Evolutionary conservation across 2,329 filamentous ascomycete species (phyloP), one percentile per base, ranked within the genome.

Genomic region (Coniochaeta sp.): DNA sequence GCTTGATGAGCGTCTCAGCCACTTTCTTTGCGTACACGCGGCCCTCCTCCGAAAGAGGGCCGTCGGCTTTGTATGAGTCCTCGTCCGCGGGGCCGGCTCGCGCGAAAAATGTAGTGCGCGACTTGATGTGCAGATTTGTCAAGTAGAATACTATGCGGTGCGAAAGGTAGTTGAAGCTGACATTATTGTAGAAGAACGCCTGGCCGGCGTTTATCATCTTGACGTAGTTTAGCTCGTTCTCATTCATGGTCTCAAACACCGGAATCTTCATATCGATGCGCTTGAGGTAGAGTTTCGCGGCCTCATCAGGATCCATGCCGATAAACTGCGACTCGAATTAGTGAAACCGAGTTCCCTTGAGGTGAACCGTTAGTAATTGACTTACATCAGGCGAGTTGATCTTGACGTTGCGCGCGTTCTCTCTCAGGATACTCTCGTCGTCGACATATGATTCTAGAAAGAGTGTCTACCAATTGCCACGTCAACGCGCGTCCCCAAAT

Each of bases 141-240:
- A 99, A 85, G 74, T 98, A 99, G 76, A 99, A 99, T 60, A 99
- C 93, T 66, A 99, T 99, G 62, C 95, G 87, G 72, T 99, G 93
- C 0, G 93, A 96, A 34, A 99, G 83, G 71, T 99, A 99, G 67
- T 93, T 93, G 73, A 99, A 98, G 70, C 89, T 93, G 72, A 95
- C 90, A 66, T 98, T 97, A 77, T 99, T 99, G 75, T 98, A 93
- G 67, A 93, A 89, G 70, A 99, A 89, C 66, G 91, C 87, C 70
- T 93, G 87, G 52, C 95, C 95, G 8, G 95, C 95, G 67, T 99
- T 99, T 72, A 98, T 96, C 93, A 99, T 97, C 79, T 96, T 97
- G 77, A 99, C 93, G 76, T 93, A 99, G 72, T 98, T 96, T 64
- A 99, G 82, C 66, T 98, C 93, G 33, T 83, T 82, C 73, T 99